A percentile compares a stretch with the other conserved stretches of the same genome.
phyloP scores from a whole-genome alignment of 257 asterid genomes.

The Gentiana macrophylla region DNA sequence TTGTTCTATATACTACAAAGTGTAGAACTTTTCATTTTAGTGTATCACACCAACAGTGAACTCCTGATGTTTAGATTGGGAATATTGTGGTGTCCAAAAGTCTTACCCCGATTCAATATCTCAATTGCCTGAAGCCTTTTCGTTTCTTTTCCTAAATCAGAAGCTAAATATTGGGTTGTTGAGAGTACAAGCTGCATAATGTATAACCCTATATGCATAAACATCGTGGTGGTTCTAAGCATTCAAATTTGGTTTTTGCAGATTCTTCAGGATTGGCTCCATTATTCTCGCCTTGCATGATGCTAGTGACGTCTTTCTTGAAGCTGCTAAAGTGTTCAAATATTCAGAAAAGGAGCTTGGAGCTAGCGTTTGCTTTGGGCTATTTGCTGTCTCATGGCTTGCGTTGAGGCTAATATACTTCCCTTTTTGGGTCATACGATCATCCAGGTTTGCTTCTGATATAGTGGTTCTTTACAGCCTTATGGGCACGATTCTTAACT shows the following conservation, averaged over 20 bases:
- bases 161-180: no score
- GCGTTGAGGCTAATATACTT: slow-evolving; percentile 68
- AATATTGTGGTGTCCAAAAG: not conserved
- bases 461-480: not conserved
- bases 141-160: no score
- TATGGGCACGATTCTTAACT: not conserved
- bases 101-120: not conserved
- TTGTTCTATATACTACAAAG: no score
- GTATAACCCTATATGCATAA: no score
- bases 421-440: slow-evolving; percentile 80
- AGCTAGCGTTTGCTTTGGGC: slow-evolving; percentile 75
- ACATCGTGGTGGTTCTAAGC: no score
- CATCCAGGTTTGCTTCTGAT: slow-evolving; percentile 41
- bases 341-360: slow-evolving; percentile 79
- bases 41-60: no score
- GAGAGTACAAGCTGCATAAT: not conserved
- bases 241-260: slow-evolving; percentile 11
- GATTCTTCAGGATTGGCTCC: slow-evolving; percentile 80
- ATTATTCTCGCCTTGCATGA: slow-evolving; percentile 84
- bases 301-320: slow-evolving; percentile 89
- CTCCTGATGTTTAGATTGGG: no score
- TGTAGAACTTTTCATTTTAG: no score
- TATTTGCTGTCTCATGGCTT: slow-evolving; percentile 81
- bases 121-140: no score
- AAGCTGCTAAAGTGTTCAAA: slow-evolving; percentile 90